Base-by-base conservation (phyloP, 2,329 filamentous ascomycete genomes). In the Aspergillus tanneri region DNA sequence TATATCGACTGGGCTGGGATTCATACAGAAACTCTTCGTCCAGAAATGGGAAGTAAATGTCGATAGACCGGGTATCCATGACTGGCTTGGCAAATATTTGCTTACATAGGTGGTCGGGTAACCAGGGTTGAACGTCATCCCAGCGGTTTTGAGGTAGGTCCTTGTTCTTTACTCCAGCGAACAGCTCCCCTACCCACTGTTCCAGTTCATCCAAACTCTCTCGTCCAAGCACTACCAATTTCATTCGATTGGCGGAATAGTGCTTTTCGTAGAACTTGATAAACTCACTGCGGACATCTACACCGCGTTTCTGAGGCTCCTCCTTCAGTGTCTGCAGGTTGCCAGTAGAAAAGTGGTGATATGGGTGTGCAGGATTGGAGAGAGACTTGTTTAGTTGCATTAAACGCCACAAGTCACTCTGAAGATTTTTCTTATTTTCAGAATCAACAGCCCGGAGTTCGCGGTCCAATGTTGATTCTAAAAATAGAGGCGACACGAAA, bases 391-490 rank as follows among this genome's bases (percentile, higher is more conserved):
- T 87, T 19, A 96, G 78, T 71, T 96, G 91, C 62, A 92, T 84
- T 54, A 95, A 73, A 12, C 91, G 83, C 90, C 91, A 96, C 47
- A 82, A 81, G 63, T 96, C 91, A 66, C 83, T 92, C 72, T 96
- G 91, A 40, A 96, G 75, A 60, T 96, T 96, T 80, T 96, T 96
- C 79, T 96, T 96, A 74, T 96, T 95, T 70, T 96, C 91, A 4
- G 90, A 96, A 64, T 96, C 90, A 16, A 96, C 91, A 1, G 91
- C 91, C 56, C 81, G 84, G 53, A 96, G 77, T 72, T 96, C 91
- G 41, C 91, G 82, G 60, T 96, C 91, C 40, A 96, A 71, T 0
- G 90, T 93, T 56, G 84, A 89, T 45, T 86, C 84, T 8, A 95
- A 78, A 68, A 96, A 96, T 25, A 96, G 78, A 0, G 91, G 91